Base-by-base conservation (phyloP, 2,329 filamentous ascomycete genomes). In the Aspergillus sp. region DNA sequence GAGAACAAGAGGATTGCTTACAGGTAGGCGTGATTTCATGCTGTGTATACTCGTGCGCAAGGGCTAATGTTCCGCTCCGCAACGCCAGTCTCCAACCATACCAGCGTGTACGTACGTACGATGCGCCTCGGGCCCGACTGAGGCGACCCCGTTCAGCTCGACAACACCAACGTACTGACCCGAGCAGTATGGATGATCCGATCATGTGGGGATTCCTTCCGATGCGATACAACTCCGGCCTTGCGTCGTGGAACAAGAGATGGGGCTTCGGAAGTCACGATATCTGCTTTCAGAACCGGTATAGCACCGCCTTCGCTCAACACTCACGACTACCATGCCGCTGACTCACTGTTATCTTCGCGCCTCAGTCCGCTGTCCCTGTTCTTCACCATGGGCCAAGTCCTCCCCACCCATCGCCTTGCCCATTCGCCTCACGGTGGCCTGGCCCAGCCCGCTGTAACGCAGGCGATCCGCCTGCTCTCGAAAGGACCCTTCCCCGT, bases 201-300 rank as follows among this genome's bases (percentile, higher is more conserved):
- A 75, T 97, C 53, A 85, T 96, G 61, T 99, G 93, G 93, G 94
- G 93, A 16, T 83, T 90, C 33, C 76, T 99, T 3, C 94, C 94
- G 1, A 71, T 89, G 43, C 80, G 82, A 46, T 90, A 94, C 66
- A 76, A 83, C 58, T 84, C 88, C 64, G 83, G 86, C 53, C 83
- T 88, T 17, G 78, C 81, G 51, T 67, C 66, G 7, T 73, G 67
- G 62, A 94, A 92, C 67, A 80, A 91, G 65, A 84, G 94, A 69
- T 97, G 92, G 90, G 85, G 87, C 9, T 81, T 99, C 50, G 94
- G 90, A 20, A 95, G 91, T 64, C 90, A 96, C 70, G 94, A 99
- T 71, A 92, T 99, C 54, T 96, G 92, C 74, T 99, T 95, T 72
- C 87, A 86, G 64, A 93, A 90, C 67, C 86, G 84, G 90, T 94